Percentiles rank a stretch among this genome's conserved stretches.
Evolutionary conservation across 139 green algal genomes (phyloP).

Genomic region (Chlamydomonas incerta): DNA sequence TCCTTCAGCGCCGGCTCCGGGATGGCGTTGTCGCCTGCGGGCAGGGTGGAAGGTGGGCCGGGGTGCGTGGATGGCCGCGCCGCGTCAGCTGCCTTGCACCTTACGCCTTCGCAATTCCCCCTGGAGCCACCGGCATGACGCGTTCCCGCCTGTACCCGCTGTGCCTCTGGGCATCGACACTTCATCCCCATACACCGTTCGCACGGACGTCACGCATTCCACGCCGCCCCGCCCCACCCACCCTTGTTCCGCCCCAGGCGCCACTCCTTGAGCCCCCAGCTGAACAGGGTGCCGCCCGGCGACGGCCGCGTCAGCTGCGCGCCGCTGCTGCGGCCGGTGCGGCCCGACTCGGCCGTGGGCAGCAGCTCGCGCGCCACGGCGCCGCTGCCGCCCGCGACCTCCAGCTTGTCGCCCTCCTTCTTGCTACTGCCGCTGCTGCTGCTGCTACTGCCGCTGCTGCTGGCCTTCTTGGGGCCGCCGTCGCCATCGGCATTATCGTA

Average conservation of each 20-base stretch:
- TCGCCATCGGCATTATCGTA: no score
- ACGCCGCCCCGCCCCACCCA: no score
- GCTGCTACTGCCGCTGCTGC: not conserved
- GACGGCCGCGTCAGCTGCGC: constrained; percentile 30
- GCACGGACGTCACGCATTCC: no score
- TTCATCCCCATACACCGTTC: no score
- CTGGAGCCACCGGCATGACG: no score
- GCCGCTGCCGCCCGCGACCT: not conserved
- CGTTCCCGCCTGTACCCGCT: no score
- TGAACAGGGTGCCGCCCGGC: constrained; percentile 57
- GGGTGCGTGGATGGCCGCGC: no score
- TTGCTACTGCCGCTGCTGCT: not conserved
- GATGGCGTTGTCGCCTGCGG: constrained; percentile 37
- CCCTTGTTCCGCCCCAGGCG: constrained; percentile 45
- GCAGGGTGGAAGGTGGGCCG: not conserved
- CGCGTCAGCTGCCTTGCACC: no score
- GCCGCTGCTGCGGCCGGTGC: constrained; percentile 39
- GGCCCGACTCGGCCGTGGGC: not conserved
- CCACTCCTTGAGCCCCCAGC: constrained; percentile 64
- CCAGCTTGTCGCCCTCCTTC: not conserved
- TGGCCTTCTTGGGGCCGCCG: no score
- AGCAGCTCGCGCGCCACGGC: constrained; percentile 1
- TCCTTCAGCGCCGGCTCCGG: constrained; percentile 48
- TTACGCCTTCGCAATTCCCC: no score
- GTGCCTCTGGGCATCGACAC: no score